Conservation (phyloP, 2,329 filamentous ascomycete species). For the Balansia obtecta region DNA sequence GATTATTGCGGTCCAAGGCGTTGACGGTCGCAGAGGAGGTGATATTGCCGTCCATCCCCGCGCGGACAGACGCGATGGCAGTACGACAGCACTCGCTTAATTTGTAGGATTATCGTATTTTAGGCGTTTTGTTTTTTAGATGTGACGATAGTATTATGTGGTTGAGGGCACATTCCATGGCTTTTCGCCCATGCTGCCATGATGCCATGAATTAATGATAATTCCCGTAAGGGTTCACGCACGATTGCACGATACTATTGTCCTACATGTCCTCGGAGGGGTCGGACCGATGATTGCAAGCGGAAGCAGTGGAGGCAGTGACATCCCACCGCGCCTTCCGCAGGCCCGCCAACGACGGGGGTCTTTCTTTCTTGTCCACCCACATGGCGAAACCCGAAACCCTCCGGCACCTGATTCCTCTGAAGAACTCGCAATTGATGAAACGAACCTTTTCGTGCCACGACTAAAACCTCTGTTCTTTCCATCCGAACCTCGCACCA, state of each 20-base stretch:
- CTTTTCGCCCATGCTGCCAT: neutral
- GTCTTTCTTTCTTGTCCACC: neutral
- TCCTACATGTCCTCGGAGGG: too few relatives aligned
- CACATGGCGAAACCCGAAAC: neutral
- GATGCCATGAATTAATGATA: constrained; percentile 1
- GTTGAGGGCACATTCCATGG: neutral
- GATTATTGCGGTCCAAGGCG: neutral
- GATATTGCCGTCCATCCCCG: neutral
- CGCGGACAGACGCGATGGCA: neutral
- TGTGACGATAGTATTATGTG: neutral
- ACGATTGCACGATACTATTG: too few relatives aligned
- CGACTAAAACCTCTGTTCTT: neutral
- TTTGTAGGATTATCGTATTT: neutral
- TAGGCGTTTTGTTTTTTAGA: neutral
- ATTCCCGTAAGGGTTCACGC: neutral
- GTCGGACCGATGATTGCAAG: neutral
- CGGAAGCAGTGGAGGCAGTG: neutral
- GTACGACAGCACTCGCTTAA: neutral
- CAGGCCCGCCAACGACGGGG: neutral
- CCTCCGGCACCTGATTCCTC: neutral
- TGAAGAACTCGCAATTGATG: neutral
- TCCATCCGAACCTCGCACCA: neutral
- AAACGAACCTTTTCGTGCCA: neutral
- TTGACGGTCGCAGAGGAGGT: neutral
- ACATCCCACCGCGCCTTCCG: neutral